Conservation (phyloP, 768 basidiomycete genomes). For the Xerocomellus chrysenteron region DNA sequence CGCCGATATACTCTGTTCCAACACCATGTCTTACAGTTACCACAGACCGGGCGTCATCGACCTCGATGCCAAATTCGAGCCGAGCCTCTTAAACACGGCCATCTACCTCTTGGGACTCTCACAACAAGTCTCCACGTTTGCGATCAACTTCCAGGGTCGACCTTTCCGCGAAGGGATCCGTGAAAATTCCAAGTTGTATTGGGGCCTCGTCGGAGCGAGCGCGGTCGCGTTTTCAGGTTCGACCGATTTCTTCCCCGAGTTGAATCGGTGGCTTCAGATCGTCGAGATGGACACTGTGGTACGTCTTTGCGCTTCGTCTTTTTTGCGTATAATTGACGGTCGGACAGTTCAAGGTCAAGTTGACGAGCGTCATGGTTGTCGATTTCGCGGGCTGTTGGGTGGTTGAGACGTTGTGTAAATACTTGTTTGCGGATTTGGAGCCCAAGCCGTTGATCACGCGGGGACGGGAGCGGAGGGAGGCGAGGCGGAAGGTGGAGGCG, state of each 20-base stretch:
- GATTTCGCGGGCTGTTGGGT: constrained; percentile 90
- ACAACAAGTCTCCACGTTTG: constrained; percentile 98
- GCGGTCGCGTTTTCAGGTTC: constrained; percentile 92
- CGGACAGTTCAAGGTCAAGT: constrained; percentile 73
- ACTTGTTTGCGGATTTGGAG: constrained; percentile 83
- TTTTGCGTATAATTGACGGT: background rate
- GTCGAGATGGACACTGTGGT: constrained; percentile 84
- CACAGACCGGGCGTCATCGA: constrained; percentile 74
- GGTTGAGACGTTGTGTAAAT: constrained; percentile 81
- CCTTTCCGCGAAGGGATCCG: constrained; percentile 98
- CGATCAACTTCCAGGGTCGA: constrained; percentile 98
- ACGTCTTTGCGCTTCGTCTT: constrained; percentile 32
- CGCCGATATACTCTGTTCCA: background rate
- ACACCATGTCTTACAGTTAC: background rate
- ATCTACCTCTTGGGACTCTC: constrained; percentile 94
- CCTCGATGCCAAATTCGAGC: constrained; percentile 95
- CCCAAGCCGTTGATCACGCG: constrained; percentile 83
- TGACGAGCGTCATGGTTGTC: constrained; percentile 78
- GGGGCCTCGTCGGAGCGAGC: constrained; percentile 86
- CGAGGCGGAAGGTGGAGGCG: constrained; percentile 47
- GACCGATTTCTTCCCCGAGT: constrained; percentile 91
- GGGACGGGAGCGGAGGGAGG: constrained; percentile 78
- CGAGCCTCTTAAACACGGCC: constrained; percentile 91
- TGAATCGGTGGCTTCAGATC: constrained; percentile 96
- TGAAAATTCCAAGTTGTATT: constrained; percentile 92